phyloP scores from a whole-genome alignment of 2,329 filamentous ascomycete genomes.

The Simplicillium aogashimaense region DNA sequence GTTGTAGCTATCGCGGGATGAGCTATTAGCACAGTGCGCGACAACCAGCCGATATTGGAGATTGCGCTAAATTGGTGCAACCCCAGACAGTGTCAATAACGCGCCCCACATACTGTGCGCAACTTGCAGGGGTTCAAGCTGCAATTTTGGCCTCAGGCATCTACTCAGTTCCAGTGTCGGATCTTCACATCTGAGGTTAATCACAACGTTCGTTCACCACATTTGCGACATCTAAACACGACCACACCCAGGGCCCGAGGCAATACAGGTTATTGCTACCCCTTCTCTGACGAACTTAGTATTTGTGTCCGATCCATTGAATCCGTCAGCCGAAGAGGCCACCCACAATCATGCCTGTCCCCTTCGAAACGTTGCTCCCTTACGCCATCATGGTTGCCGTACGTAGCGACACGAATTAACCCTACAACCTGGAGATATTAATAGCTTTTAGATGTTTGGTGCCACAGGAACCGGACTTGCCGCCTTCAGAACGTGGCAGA shows the following conservation, averaged over 20 bases:
- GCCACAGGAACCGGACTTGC: conserved; percentile 48
- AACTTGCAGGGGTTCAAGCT: conserved; percentile 3
- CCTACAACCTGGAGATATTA: conserved; percentile 9
- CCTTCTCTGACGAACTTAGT: neutral
- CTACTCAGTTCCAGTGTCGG: neutral
- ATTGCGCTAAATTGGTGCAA: neutral
- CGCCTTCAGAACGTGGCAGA: conserved; percentile 45
- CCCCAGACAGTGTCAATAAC: conserved; percentile 1
- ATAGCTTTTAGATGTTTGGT: conserved; percentile 47
- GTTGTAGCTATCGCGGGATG: conserved; percentile 2
- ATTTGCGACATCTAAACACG: no score
- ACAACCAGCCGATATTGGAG: neutral
- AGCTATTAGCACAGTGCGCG: conserved; percentile 6
- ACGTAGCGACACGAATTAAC: conserved; percentile 20
- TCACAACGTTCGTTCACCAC: no score
- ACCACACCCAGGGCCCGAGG: no score
- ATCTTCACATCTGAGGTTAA: neutral
- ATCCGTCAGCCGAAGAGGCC: conserved; percentile 21
- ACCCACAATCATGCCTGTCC: conserved; percentile 42
- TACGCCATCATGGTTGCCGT: conserved; percentile 56
- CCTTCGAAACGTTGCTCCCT: conserved; percentile 54
- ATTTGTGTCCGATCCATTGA: conserved; percentile 3
- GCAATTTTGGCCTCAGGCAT: conserved; percentile 6
- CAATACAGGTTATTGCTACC: neutral
- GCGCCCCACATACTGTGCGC: conserved; percentile 5